Evolutionary conservation across 2,329 filamentous ascomycete species (phyloP), one percentile per base, ranked within the genome.

Genomic region (Phoma herbarum): DNA sequence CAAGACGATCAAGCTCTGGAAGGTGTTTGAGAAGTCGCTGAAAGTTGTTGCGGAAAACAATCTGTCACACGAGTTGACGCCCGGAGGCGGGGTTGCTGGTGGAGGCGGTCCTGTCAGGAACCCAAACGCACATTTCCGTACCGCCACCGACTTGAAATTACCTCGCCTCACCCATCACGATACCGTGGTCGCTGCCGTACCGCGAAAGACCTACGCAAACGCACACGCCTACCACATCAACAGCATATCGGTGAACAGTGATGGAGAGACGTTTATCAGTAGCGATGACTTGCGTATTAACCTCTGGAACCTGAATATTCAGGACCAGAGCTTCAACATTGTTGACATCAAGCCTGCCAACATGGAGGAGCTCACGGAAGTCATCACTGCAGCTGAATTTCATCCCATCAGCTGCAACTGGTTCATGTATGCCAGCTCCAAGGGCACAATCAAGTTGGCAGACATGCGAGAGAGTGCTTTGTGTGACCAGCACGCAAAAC

Each of bases 1-100:
- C 84, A 99, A 99, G 85, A 99, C 95, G 41, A 99, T 99, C 86
- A 99, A 99, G 84, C 84, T 99, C 68, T 99, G 95, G 95, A 99
- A 99, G 80, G 94, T 99, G 49, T 99, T 98, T 73, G 95, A 99
- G 82, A 99, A 99, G 84, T 98, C 94, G 53, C 86, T 99, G 74
- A 98, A 98, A 80, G 95, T 99, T 42, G 95, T 99, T 63, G 95
- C 95, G 20, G 95, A 99, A 83, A 99, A 99, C 83, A 99, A 99
- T 73, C 85, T 99, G 55, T 97, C 94, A 22, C 91, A 94, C 76
- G 95, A 99, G 78, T 82, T 96, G 71, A 97, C 95, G 31, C 92
- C 94, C 10, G 85, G 84, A 42, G 83, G 85, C 82, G 85, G 75
- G 71, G 85, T 87, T 67, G 85, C 88, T 64, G 90, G 90, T 65